Evolutionary conservation across 139 green algal species (phyloP).

Genomic region (Trebouxia sp.): DNA sequence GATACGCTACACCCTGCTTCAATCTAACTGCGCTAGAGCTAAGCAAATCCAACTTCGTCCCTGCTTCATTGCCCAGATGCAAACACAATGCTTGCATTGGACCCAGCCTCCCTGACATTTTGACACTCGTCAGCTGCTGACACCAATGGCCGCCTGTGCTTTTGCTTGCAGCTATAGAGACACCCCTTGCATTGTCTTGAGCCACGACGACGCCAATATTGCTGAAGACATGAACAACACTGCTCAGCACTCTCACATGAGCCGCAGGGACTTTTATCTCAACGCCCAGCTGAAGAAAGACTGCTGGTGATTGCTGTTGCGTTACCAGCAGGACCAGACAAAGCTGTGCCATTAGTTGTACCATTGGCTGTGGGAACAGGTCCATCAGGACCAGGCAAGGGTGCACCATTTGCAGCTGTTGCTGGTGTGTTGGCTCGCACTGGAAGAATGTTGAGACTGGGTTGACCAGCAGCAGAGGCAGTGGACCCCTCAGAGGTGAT

Average conservation of each 20-base stretch:
- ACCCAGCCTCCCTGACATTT: too few species aligned
- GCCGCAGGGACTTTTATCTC: too few species aligned
- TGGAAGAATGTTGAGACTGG: background rate
- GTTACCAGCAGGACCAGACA: background rate
- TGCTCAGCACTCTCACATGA: background rate
- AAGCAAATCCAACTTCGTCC: too few species aligned
- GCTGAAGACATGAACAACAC: background rate
- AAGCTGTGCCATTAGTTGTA: background rate
- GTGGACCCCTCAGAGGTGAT: background rate
- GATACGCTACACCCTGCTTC: too few species aligned
- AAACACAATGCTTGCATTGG: too few species aligned
- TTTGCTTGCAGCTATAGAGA: too few species aligned
- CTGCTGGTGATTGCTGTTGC: background rate
- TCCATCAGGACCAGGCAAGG: background rate
- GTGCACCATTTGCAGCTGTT: background rate
- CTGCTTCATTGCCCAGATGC: too few species aligned
- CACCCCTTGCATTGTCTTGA: too few species aligned
- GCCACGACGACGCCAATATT: background rate
- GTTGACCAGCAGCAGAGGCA: background rate
- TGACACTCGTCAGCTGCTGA: too few species aligned
- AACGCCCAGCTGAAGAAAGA: background rate
- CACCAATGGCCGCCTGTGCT: too few species aligned
- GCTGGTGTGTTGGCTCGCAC: background rate
- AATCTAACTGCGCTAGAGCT: too few species aligned
- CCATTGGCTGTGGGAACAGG: background rate